phyloP scores from a whole-genome alignment of 78 protist species.

The Trichosphaerium sp. region DNA sequence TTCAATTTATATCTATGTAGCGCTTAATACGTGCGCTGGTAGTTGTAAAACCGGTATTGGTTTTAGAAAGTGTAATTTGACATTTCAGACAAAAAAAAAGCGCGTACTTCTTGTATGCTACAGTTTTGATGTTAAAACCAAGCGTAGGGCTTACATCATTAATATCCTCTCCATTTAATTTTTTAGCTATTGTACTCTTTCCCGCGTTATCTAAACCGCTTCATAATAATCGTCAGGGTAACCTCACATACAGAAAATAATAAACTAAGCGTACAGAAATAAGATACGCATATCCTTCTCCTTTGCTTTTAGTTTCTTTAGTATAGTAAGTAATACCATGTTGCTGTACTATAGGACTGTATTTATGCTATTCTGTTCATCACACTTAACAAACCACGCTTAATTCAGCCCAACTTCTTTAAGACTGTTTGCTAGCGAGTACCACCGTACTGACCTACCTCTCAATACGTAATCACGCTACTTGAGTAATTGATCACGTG shows the following conservation, averaged over 20 bases:
- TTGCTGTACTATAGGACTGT: slow-evolving; percentile 6
- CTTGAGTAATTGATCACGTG: too few relatives aligned
- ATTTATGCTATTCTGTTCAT: too few relatives aligned
- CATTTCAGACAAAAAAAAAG: too few relatives aligned
- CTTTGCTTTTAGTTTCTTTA: slow-evolving; percentile 81
- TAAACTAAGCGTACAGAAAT: slow-evolving; percentile 46
- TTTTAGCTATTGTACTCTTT: slow-evolving; percentile 93
- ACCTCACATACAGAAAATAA: neutral
- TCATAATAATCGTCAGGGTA: neutral
- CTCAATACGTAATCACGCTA: too few relatives aligned
- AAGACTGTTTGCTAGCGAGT: too few relatives aligned
- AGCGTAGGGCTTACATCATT: slow-evolving; percentile 84
- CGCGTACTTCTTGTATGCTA: slow-evolving; percentile 48
- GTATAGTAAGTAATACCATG: slow-evolving; percentile 90
- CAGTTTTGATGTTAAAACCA: slow-evolving; percentile 93
- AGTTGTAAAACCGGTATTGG: too few relatives aligned
- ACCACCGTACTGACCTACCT: too few relatives aligned
- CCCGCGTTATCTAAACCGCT: slow-evolving; percentile 98
- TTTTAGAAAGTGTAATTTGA: too few relatives aligned
- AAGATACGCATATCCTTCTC: slow-evolving; percentile 92
- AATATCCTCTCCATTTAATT: slow-evolving; percentile 84
- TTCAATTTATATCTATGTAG: slow-evolving; percentile 79
- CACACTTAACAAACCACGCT: too few relatives aligned
- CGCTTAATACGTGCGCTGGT: too few relatives aligned
- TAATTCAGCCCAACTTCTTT: too few relatives aligned